Base-by-base conservation (phyloP, 2,329 filamentous ascomycete species). In the Tolypocladium sp. region DNA sequence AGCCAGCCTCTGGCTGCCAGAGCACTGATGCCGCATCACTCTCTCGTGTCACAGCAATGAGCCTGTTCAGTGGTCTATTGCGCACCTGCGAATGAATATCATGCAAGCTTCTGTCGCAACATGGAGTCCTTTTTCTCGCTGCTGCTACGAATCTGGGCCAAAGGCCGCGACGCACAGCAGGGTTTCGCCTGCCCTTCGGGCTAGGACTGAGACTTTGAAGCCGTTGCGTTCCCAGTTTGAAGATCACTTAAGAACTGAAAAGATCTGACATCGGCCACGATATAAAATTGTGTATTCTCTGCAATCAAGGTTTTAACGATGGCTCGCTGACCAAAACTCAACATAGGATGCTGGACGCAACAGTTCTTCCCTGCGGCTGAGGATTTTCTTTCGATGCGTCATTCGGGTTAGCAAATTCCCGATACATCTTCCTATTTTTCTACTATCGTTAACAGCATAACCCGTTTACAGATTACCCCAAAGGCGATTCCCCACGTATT, bases 201-300 rank as follows among this genome's bases (percentile, higher is more conserved):
- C 40, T 59, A 13, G 51, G 51, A 42, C 58, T 53, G 40, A 42
- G 57, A 62, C 60, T 67, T 72, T 69, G 71, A 77, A 83, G 72
- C 82, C 81, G 80, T 70, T 75, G 79, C 66, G 76, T 76, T 71
- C 69, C 72, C 70, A 74, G 76, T 62, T 71, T 83, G 78, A 83
- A 71, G 81, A 76, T 71, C 68, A 73, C 67, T 68, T 66, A 72
- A 70, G 80, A 83, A 88, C 85, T 89, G 85, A 88, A 89, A 89
- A 90, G 86, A 89, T 82, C 87, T 89, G 87, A 90, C 79, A 64
- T 65, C 62, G 61, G 63, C 60, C 51, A 58, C 10, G 51, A 53
- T 52, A 51, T 61, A 7, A 20, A 40, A 7, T 37, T 10, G 51
- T 38, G 42, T 55, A 53, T 58, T 51, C 57, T 57, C 49, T 55